Base-by-base conservation (phyloP, 352 stramenopile species). In the Achlya hypogyna region DNA sequence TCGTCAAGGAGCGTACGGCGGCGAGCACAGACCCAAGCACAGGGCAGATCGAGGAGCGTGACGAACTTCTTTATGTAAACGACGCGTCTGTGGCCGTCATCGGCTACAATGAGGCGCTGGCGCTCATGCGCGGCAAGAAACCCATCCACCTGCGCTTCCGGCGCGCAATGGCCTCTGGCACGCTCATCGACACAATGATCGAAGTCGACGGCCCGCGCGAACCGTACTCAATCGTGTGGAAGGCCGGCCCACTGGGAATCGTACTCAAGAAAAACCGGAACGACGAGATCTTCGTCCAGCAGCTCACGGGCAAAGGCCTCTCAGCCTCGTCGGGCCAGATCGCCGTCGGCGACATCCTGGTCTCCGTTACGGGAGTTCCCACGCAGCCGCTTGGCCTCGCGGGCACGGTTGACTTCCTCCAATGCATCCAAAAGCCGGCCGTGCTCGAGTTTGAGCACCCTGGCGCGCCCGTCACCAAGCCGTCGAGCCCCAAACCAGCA, bases 391-490 rank as follows among this genome's bases (percentile, higher is more conserved):
- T 90, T 14, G 86, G 86, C 12, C 87, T 94, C 65, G 75, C 74
- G 18, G 86, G 81, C 1, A 82, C 84, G 0, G 91, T 89, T 66
- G 84, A 94, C 69, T 63, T 91, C 54, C 73, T 94, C 27, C 82
- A 87, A 67, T 87, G 72, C 0, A 84, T 92, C 5, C 76, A 86
- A 53, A 94, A 94, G 51, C 86, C 86, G 1, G 86, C 91, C 1
- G 73, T 89, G 2, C 73, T 94, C 1, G 81, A 92, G 0, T 94
- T 94, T 68, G 78, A 91, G 70, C 75, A 56, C 31, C 49, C 12
- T 20, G n/a, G 25, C 10, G 49, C 49, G 25, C 49, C 12, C 38
- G n/a, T n/a, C n/a, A n/a, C n/a, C n/a, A 10, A 45, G 38, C 38
- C 38, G 38, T 45, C 38, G 38, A 45, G 12, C 14, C 12, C 38